Conservation (phyloP, 2,329 filamentous ascomycete species). For the Bipolaris victoriae region DNA sequence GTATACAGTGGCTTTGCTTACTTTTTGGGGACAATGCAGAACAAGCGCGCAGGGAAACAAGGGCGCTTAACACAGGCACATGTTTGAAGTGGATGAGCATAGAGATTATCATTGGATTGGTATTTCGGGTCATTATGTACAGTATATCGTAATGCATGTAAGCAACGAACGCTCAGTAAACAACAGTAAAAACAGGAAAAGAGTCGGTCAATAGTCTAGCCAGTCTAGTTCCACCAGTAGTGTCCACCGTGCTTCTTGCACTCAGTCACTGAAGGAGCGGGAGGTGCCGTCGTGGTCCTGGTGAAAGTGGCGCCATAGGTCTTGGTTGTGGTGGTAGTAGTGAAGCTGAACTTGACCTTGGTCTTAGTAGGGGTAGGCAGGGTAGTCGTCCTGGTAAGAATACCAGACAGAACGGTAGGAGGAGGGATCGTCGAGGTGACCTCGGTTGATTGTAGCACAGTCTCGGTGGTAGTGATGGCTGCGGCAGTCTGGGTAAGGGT, state of each 20-base stretch:
- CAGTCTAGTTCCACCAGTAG: constrained; percentile 17
- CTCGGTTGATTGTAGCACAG: constrained; percentile 30
- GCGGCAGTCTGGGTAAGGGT: constrained; percentile 40
- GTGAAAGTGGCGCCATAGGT: constrained; percentile 47
- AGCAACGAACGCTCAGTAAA: not conserved
- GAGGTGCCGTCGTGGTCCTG: constrained; percentile 44
- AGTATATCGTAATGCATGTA: not conserved
- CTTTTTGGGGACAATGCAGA: not conserved
- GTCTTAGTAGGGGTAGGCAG: constrained; percentile 48
- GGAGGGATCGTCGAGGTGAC: constrained; percentile 43
- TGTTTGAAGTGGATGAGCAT: not conserved
- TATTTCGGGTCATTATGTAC: constrained; percentile 5
- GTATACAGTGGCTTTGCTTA: not conserved
- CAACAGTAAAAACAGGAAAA: not conserved
- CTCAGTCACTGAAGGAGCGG: constrained; percentile 41
- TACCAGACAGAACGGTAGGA: constrained; percentile 45
- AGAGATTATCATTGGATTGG: not conserved
- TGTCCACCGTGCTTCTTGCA: constrained; percentile 46
- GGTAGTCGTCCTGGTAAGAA: constrained; percentile 42
- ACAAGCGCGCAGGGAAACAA: not conserved
- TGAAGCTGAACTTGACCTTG: constrained; percentile 32
- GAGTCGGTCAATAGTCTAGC: not conserved
- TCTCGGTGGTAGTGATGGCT: constrained; percentile 39
- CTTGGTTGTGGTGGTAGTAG: constrained; percentile 42
- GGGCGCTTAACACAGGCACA: not conserved